These are phyloP conservation scores for Lentinula guzmanii DNA, from an alignment of 768 basidiomycete genomes.

Conservation along the genomic window DNA sequence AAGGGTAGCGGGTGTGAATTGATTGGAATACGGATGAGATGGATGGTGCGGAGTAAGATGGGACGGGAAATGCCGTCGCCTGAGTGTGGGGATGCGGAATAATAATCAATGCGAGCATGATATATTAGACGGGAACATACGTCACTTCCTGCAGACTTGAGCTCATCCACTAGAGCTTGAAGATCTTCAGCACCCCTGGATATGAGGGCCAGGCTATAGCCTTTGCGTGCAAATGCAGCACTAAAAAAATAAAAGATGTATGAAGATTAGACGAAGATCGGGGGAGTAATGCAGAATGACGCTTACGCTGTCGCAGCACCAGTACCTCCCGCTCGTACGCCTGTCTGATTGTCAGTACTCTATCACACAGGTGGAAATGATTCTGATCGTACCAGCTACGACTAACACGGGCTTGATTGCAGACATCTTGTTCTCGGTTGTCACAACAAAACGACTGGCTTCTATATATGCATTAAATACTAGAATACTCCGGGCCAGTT, in stretches of 20 bases:
- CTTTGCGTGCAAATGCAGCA: constrained; percentile 51
- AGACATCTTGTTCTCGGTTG: background rate
- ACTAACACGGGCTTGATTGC: constrained; percentile 38
- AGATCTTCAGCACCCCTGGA: constrained; percentile 50
- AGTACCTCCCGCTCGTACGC: constrained; percentile 42
- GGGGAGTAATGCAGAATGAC: background rate
- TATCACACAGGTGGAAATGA: background rate
- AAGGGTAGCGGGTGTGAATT: constrained; percentile 40
- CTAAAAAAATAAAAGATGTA: constrained; percentile 22
- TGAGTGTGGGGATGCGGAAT: background rate
- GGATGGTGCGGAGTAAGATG: constrained; percentile 32
- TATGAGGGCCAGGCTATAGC: constrained; percentile 63
- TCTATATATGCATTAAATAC: background rate
- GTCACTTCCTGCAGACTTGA: constrained; percentile 51
- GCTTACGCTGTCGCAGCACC: constrained; percentile 55
- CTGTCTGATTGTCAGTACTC: constrained; percentile 17
- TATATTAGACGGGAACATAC: constrained; percentile 26
- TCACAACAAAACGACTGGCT: background rate
- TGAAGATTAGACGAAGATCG: background rate
- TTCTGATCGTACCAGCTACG: constrained; percentile 41
- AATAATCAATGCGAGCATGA: background rate
- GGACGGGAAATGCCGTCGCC: constrained; percentile 21
- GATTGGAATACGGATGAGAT: constrained; percentile 40
- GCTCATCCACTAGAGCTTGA: constrained; percentile 43
- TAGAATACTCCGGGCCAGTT: background rate